Evolutionary conservation across 2,329 filamentous ascomycete genomes (phyloP).

Genomic region (Pseudogymnoascus sp.): DNA sequence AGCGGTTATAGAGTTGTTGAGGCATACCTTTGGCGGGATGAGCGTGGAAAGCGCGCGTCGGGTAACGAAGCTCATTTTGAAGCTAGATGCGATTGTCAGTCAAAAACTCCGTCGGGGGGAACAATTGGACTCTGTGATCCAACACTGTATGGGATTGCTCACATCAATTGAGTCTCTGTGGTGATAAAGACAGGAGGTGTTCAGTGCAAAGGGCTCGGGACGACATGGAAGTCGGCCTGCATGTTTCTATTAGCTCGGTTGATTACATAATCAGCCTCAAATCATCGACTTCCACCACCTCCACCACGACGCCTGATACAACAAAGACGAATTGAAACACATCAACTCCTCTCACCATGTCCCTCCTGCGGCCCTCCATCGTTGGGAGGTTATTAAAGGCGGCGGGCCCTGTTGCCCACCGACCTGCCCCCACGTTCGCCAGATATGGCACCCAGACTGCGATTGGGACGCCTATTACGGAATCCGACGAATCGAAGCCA

Average conservation of each 20-base stretch:
- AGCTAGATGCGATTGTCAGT: slow-evolving; percentile 23
- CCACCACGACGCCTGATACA: slow-evolving; percentile 10
- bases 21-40: slow-evolving; percentile 91
- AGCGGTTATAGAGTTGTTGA: slow-evolving; percentile 4
- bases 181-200: slow-evolving; percentile 16
- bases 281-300: slow-evolving; percentile 9
- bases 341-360: slow-evolving; percentile 42
- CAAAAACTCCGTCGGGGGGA: slow-evolving; percentile 21
- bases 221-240: slow-evolving; percentile 12
- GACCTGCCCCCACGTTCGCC: slow-evolving; percentile 36
- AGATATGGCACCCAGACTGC: slow-evolving; percentile 46
- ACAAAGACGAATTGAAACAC: slow-evolving; percentile 10
- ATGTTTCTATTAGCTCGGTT: slow-evolving; percentile 12
- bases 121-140: background rate
- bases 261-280: slow-evolving; percentile 16
- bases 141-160: slow-evolving; percentile 11
- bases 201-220: slow-evolving; percentile 14
- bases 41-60: slow-evolving; percentile 93
- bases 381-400: slow-evolving; percentile 45
- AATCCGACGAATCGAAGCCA: slow-evolving; percentile 28
- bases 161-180: slow-evolving; percentile 26
- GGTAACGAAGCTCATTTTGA: slow-evolving; percentile 86
- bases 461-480: slow-evolving; percentile 29
- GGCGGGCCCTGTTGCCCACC: slow-evolving; percentile 32
- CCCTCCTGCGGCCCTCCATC: slow-evolving; percentile 52